phyloP scores from a whole-genome alignment of 2,329 filamentous ascomycete genomes.

The Cordyceps fumosorosea region DNA sequence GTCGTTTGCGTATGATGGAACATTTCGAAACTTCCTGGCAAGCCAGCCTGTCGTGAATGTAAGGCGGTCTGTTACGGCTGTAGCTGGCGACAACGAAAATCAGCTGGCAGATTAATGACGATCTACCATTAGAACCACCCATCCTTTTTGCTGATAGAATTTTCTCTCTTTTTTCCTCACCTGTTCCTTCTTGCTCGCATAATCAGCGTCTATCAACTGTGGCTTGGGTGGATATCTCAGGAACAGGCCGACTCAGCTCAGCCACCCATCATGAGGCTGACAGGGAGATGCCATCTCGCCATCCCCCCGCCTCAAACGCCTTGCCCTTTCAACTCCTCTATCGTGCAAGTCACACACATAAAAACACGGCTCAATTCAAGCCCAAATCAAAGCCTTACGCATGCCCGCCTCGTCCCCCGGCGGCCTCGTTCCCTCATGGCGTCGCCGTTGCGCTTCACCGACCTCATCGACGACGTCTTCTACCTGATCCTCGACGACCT shows the following conservation, averaged over 20 bases:
- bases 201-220: background rate
- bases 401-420: background rate
- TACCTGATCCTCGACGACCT: constrained; percentile 1
- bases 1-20: no score
- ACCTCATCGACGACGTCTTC: background rate
- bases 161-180: background rate
- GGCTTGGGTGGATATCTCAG: background rate
- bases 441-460: background rate
- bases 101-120: no score
- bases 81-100: no score
- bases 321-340: background rate
- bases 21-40: no score
- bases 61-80: no score
- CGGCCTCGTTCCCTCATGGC: background rate
- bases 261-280: background rate
- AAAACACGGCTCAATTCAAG: background rate
- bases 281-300: background rate
- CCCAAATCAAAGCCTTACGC: background rate
- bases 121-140: no score
- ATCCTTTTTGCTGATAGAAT: background rate
- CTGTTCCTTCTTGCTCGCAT: background rate
- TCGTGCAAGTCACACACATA: background rate
- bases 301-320: background rate
- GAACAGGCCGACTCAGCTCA: background rate
- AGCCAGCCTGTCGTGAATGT: no score